Evolutionary conservation across 306 rosid genomes (phyloP).

Genomic region (Fragaria iinumae): DNA sequence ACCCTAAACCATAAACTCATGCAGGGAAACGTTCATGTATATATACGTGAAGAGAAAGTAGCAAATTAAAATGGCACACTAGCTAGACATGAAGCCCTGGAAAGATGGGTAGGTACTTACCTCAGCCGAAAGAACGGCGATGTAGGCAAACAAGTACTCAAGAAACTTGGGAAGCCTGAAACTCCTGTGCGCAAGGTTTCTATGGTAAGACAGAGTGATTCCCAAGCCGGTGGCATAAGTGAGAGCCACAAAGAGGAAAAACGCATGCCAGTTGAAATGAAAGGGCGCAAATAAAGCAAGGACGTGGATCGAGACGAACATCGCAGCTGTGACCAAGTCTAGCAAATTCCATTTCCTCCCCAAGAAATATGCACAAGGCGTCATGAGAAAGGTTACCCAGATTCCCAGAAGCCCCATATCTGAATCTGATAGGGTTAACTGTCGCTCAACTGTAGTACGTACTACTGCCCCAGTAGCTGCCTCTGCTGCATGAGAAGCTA

Average conservation of each 20-base stretch:
- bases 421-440: not conserved
- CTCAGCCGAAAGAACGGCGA: conserved; percentile 79
- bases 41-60: not conserved
- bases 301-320: conserved; percentile 56
- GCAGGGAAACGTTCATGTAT: no score
- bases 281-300: conserved; percentile 73
- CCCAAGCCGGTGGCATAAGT: conserved; percentile 65
- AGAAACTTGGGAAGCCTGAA: conserved; percentile 86
- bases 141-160: conserved; percentile 71
- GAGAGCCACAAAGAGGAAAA: conserved; percentile 46
- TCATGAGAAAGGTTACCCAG: not conserved
- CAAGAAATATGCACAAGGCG: conserved; percentile 1
- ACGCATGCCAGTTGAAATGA: conserved; percentile 58
- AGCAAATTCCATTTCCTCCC: conserved; percentile 67
- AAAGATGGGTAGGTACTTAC: conserved; percentile 25
- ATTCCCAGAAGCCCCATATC: not conserved
- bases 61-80: not conserved
- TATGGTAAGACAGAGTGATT: conserved; percentile 67
- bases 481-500: not conserved
- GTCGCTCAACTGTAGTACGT: not conserved
- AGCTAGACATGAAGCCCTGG: no score
- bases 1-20: no score
- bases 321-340: conserved; percentile 57
- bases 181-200: conserved; percentile 80
- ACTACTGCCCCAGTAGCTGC: not conserved